Evolutionary conservation across 192 early-diverging fungal species (phyloP).

Genomic region (Phlyctochytrium bullatum): DNA sequence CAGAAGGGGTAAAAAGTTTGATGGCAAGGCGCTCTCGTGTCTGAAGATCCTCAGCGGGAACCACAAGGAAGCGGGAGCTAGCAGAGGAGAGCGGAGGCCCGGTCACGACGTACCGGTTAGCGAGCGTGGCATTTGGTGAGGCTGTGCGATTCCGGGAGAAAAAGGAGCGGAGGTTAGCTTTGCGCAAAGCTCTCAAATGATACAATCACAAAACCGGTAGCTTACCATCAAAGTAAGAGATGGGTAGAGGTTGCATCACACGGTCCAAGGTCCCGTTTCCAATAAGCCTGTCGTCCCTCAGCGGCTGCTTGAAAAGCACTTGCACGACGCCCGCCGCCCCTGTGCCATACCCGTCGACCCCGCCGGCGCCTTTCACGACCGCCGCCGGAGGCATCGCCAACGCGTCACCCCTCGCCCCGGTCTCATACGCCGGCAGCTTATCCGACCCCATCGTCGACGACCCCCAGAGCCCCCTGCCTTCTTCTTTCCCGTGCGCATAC

Average conservation of each 20-base stretch:
- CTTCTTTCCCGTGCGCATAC: neutral
- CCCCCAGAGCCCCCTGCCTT: neutral
- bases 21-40: neutral
- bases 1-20: neutral
- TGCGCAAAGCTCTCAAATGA: neutral
- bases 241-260: neutral
- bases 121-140: neutral
- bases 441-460: neutral
- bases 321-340: too few species aligned
- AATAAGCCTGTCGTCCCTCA: neutral
- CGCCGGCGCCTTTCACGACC: neutral
- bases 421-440: neutral
- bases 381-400: neutral
- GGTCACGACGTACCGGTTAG: neutral
- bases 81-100: neutral
- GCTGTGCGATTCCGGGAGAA: neutral
- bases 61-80: neutral
- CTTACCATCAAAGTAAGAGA: neutral
- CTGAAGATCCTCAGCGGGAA: constrained; percentile 1
- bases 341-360: neutral
- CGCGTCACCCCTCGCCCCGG: neutral
- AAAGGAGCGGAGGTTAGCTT: neutral
- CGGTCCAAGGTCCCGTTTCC: neutral
- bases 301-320: neutral
- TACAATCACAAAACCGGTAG: neutral